These are phyloP conservation scores for Lactarius sp. DNA, from an alignment of 768 basidiomycete genomes.

Conservation along the genomic window DNA sequence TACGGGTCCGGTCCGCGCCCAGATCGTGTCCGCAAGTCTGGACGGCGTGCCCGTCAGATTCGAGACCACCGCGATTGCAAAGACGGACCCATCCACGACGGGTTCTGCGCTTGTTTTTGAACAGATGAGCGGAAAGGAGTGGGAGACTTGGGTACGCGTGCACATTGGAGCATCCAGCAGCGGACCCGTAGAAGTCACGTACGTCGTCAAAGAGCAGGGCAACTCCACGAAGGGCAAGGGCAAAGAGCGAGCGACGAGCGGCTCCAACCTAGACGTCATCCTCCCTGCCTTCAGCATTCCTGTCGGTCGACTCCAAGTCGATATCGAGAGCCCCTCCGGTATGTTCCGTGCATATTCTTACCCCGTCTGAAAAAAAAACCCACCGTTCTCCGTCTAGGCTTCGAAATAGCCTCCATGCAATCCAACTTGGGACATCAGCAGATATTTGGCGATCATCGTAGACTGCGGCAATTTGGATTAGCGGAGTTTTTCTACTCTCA, in stretches of 20 bases:
- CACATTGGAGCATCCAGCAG: constrained; percentile 49
- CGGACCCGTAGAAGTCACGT: constrained; percentile 56
- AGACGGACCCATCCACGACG: constrained; percentile 32
- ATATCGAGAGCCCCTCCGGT: constrained; percentile 52
- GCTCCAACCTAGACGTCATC: constrained; percentile 41
- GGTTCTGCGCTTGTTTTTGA: constrained; percentile 43
- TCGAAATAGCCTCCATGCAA: constrained; percentile 40
- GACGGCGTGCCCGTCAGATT: constrained; percentile 62
- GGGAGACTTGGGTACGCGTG: constrained; percentile 63
- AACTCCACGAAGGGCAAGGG: constrained; percentile 32
- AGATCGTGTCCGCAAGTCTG: constrained; percentile 54
- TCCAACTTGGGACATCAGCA: constrained; percentile 58
- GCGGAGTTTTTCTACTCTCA: constrained; percentile 55
- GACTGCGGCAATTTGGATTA: constrained; percentile 52
- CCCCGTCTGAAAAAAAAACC: neutral
- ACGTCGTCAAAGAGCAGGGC: constrained; percentile 45
- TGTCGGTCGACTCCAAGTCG: constrained; percentile 60
- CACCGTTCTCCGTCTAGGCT: constrained; percentile 31
- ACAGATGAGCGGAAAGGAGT: constrained; percentile 50
- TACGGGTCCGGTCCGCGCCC: constrained; percentile 40
- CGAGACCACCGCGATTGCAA: constrained; percentile 44
- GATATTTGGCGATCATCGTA: constrained; percentile 36
- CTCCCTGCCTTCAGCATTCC: constrained; percentile 73
- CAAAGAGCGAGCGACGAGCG: constrained; percentile 32
- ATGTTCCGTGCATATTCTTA: constrained; percentile 25